Conservation (phyloP, 2,329 filamentous ascomycete species). For the Monilinia polystroma region DNA sequence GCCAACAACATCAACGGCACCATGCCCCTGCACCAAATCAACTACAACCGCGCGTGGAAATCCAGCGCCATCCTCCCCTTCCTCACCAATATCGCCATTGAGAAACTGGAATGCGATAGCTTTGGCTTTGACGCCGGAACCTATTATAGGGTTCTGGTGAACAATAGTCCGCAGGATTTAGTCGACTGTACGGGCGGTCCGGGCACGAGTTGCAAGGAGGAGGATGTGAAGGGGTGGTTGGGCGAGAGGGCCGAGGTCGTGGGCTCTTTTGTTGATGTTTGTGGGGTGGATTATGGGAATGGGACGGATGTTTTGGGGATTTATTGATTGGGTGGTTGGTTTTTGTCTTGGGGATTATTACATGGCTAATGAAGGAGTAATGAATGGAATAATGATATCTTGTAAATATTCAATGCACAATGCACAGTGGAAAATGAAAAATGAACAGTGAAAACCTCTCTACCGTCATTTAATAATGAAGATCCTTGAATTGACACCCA, state of each 20-base stretch:
- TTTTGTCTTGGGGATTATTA: no score
- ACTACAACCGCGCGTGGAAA: constrained; percentile 51
- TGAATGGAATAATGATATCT: no score
- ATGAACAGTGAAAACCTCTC: no score
- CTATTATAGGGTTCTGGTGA: constrained; percentile 53
- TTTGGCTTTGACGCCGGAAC: constrained; percentile 47
- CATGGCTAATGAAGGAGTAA: no score
- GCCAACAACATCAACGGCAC: constrained; percentile 49
- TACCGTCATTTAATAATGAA: no score
- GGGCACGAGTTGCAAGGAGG: constrained; percentile 45
- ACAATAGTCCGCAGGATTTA: constrained; percentile 50
- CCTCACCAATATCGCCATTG: constrained; percentile 53
- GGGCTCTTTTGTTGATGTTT: constrained; percentile 46
- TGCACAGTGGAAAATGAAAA: no score
- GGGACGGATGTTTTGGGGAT: constrained; percentile 34
- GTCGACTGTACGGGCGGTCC: constrained; percentile 51
- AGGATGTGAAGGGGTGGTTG: constrained; percentile 28
- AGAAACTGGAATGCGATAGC: constrained; percentile 52
- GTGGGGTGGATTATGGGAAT: constrained; percentile 39
- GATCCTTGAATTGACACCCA: no score
- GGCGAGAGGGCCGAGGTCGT: constrained; percentile 40
- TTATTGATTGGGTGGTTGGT: constrained; percentile 21
- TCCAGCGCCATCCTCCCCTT: constrained; percentile 54
- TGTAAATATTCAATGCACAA: no score
- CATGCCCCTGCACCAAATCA: constrained; percentile 50